Evolutionary conservation across 108 stramenopile species (phyloP).

Genomic region (Aureococcus anophagefferens): DNA sequence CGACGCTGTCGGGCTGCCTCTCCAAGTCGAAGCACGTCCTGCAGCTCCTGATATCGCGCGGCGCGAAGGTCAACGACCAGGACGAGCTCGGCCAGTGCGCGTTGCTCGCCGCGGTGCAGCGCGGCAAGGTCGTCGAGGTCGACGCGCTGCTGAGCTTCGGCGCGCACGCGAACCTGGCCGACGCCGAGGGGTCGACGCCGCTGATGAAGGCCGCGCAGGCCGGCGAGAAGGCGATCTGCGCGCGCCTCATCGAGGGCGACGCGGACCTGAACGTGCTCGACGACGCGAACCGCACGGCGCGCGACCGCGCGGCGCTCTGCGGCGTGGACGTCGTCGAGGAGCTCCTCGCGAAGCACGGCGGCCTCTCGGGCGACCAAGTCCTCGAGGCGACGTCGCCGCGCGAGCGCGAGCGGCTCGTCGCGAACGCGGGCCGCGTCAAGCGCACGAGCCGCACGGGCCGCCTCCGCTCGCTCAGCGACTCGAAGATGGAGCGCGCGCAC

Average conservation of each 20-base stretch:
- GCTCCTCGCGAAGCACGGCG: not conserved
- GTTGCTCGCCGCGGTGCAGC: too few species aligned
- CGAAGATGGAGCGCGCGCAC: too few species aligned
- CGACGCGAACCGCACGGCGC: not conserved
- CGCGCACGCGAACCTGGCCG: not conserved
- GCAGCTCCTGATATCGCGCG: not conserved
- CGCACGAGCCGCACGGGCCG: too few species aligned
- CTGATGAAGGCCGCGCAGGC: not conserved
- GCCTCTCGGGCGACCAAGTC: too few species aligned
- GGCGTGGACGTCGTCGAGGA: not conserved
- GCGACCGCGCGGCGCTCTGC: not conserved
- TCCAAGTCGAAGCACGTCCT: not conserved
- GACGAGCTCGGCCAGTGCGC: too few species aligned
- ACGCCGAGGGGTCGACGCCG: not conserved
- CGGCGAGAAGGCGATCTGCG: not conserved
- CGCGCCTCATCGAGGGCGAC: not conserved
- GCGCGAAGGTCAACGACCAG: too few species aligned
- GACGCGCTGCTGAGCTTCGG: not conserved
- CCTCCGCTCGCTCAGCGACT: too few species aligned
- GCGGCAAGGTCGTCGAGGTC: too few species aligned
- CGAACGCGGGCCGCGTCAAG: too few species aligned
- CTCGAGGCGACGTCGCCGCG: too few species aligned
- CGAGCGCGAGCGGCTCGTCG: too few species aligned
- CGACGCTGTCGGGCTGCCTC: not conserved
- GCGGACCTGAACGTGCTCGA: not conserved